These are phyloP conservation scores for Graphiopsis chlorocephala DNA, from an alignment of 2,329 filamentous ascomycete genomes.

Conservation along the genomic window DNA sequence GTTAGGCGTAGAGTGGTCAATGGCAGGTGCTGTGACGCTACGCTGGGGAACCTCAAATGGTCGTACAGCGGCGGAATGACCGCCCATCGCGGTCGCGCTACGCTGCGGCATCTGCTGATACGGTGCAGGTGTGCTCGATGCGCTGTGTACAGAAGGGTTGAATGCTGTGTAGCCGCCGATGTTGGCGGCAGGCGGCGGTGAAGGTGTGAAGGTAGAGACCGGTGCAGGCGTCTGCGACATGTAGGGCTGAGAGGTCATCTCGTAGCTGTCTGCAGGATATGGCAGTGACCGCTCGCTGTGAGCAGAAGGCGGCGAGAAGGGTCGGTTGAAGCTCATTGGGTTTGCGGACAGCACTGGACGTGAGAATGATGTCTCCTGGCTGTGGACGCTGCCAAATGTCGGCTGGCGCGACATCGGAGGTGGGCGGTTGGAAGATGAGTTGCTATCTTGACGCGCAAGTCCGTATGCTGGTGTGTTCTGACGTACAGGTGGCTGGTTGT, in stretches of 20 bases:
- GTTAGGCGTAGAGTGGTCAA: background rate
- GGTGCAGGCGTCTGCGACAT: conserved; percentile 16
- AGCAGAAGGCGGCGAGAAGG: conserved; percentile 20
- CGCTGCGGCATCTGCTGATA: conserved; percentile 19
- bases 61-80: conserved; percentile 10
- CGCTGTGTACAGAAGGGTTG: conserved; percentile 26
- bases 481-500: conserved; percentile 18
- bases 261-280: conserved; percentile 28
- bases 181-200: conserved; percentile 12
- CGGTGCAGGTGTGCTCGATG: conserved; percentile 17
- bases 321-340: conserved; percentile 19
- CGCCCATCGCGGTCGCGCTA: conserved; percentile 19
- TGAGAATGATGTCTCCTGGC: conserved; percentile 27
- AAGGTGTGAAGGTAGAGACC: background rate
- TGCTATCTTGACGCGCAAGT: conserved; percentile 23
- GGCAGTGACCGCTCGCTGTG: conserved; percentile 16
- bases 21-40: conserved; percentile 24
- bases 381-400: conserved; percentile 26
- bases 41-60: conserved; percentile 21
- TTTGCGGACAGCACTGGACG: conserved; percentile 16
- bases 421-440: conserved; percentile 21
- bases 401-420: conserved; percentile 6
- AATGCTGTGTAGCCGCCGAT: conserved; percentile 32
- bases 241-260: conserved; percentile 29
- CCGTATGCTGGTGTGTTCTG: conserved; percentile 28